Evolutionary conservation across 2,329 filamentous ascomycete species (phyloP), one percentile per base, ranked within the genome.

Genomic region (Diplodia mutila): DNA sequence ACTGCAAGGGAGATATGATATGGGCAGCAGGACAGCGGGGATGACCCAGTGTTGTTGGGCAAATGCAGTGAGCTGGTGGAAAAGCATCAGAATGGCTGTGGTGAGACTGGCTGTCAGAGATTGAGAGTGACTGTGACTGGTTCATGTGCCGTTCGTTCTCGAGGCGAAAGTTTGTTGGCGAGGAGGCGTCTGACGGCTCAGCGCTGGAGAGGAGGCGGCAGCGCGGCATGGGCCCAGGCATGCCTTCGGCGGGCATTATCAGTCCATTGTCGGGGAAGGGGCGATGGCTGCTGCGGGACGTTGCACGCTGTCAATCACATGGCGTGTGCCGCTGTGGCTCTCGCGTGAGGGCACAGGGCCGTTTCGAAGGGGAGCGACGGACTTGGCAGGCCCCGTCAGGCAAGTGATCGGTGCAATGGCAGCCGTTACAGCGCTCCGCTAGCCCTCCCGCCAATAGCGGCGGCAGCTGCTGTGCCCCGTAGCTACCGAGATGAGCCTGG

Each of bases 301-400:
- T 63, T 63, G 12, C 46, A 21, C 59, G 57, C 57, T 63, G 59
- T 63, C 46, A 63, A 63, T 51, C 59, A 63, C 59, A 63, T 63
- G 59, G 59, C 59, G 21, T 63, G 59, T 63, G 59, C 39, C 34
- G 42, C 59, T 25, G 59, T 63, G 57, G 57, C 57, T 49, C 25
- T 32, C 25, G 42, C 39, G 55, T 39, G 18, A 48, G 25, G n/a
- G n/a, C n/a, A n/a, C n/a, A n/a, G n/a, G 14, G 37, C 52, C 52
- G 52, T 54, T 54, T 27, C 14, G 8, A 34, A 29, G 52, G 51
- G 52, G 14, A 49, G 27, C 25, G 11, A 42, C 8, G 32, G n/a
- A 34, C 57, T 61, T 61, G 57, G 57, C 57, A 34, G 18, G 57
- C 39, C 57, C 7, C 9, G 39, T 32, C 34, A 34, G 59, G 59